A percentile compares a stretch with the other conserved stretches of the same genome.
phyloP scores from a whole-genome alignment of 768 basidiomycete genomes.

The Infundibulicybe gibba region DNA sequence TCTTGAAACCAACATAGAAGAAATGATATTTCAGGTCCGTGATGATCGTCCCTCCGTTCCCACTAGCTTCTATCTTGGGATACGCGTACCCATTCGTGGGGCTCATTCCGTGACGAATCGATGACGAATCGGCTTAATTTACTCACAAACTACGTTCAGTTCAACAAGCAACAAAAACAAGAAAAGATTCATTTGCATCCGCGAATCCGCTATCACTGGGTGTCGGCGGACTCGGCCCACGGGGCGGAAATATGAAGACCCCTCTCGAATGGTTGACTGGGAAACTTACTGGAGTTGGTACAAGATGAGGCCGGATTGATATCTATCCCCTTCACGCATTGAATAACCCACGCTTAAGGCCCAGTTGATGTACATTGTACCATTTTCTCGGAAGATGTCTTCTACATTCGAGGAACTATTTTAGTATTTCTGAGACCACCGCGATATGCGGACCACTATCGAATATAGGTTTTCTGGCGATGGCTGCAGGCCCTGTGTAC shows the following conservation, averaged over 20 bases:
- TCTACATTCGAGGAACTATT: too few relatives aligned
- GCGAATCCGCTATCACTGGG: constrained; percentile 82
- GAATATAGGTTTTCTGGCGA: too few relatives aligned
- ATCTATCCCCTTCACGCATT: constrained; percentile 2
- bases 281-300: constrained; percentile 64
- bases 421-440: too few relatives aligned
- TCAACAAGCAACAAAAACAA: constrained; percentile 62
- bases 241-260: constrained; percentile 58
- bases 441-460: too few relatives aligned
- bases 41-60: constrained; percentile 3
- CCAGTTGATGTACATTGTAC: not conserved
- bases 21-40: constrained; percentile 72
- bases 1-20: constrained; percentile 90
- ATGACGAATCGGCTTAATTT: not conserved
- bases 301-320: constrained; percentile 26
- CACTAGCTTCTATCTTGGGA: constrained; percentile 1
- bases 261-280: constrained; percentile 80
- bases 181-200: constrained; percentile 77
- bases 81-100: not conserved
- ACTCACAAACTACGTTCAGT: constrained; percentile 36
- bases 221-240: constrained; percentile 54
- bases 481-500: too few relatives aligned
- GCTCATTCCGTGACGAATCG: too few relatives aligned
- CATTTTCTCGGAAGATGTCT: too few relatives aligned
- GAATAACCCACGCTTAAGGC: not conserved